Conservation (phyloP, 495 filamentous ascomycete genomes). For the Xylaria bambusicola region DNA sequence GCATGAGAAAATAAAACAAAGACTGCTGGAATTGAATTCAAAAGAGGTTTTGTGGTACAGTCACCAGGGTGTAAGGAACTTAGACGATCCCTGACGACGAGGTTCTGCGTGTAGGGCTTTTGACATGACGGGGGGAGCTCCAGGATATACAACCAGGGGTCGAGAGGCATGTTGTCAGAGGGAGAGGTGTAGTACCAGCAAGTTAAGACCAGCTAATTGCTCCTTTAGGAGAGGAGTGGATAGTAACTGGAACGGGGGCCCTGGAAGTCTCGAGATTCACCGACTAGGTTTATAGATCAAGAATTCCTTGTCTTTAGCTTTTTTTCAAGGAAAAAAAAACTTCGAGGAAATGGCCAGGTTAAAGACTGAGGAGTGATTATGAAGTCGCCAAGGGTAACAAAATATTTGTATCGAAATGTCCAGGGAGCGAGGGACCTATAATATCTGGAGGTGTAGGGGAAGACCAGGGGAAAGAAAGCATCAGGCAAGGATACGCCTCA, state of each 20-base stretch:
- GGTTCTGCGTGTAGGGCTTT: constrained; percentile 49
- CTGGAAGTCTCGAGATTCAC: constrained; percentile 45
- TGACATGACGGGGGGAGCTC: constrained; percentile 44
- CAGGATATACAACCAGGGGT: constrained; percentile 43
- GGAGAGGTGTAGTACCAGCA: constrained; percentile 38
- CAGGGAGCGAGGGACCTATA: background rate
- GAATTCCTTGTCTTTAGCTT: background rate
- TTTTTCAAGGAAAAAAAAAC: background rate
- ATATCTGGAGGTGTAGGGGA: constrained; percentile 18
- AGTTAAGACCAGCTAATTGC: constrained; percentile 35
- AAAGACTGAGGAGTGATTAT: background rate
- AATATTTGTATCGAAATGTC: constrained; percentile 20
- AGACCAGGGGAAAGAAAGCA: constrained; percentile 18
- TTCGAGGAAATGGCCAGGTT: background rate
- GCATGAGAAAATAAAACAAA: constrained; percentile 33
- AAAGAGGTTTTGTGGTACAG: background rate
- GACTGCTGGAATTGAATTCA: constrained; percentile 35
- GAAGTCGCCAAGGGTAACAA: constrained; percentile 45
- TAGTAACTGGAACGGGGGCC: constrained; percentile 46
- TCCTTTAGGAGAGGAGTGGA: constrained; percentile 36
- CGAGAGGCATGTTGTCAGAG: constrained; percentile 33
- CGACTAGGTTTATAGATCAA: constrained; percentile 37
- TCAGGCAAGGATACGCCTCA: constrained; percentile 14
- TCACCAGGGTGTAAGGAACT: constrained; percentile 32
- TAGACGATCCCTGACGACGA: constrained; percentile 41